Percentiles rank a stretch among this genome's conserved stretches.
phyloP scores from a whole-genome alignment of 2,329 filamentous ascomycete species.

The Delphinella strobiligena region DNA sequence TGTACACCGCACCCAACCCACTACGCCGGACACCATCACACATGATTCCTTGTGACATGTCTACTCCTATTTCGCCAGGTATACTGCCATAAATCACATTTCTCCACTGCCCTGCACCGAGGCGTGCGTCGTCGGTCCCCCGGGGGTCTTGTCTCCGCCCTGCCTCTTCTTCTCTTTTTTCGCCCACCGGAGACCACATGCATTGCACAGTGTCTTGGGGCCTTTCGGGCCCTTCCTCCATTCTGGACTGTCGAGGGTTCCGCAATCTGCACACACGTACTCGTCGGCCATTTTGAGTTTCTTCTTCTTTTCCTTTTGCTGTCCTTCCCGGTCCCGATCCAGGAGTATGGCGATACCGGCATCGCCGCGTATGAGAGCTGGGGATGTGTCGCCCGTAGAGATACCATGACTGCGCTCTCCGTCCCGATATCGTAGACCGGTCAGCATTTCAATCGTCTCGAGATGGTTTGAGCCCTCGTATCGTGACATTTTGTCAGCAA shows the following conservation, averaged over 20 bases:
- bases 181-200: slow-evolving; percentile 52
- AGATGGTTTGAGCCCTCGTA: slow-evolving; percentile 65
- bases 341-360: slow-evolving; percentile 73
- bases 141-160: slow-evolving; percentile 8
- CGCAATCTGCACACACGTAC: slow-evolving; percentile 92
- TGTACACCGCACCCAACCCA: not conserved
- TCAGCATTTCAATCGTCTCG: slow-evolving; percentile 87
- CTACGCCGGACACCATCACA: not conserved
- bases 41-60: not conserved
- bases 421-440: slow-evolving; percentile 74
- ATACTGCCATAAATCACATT: no score
- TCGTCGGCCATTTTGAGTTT: slow-evolving; percentile 73
- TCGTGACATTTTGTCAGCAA: slow-evolving; percentile 73
- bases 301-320: slow-evolving; percentile 70
- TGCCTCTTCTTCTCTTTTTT: slow-evolving; percentile 27
- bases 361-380: slow-evolving; percentile 71
- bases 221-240: slow-evolving; percentile 91
- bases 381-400: slow-evolving; percentile 72
- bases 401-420: slow-evolving; percentile 82
- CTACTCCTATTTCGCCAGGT: no score
- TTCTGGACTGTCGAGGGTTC: slow-evolving; percentile 86
- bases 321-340: slow-evolving; percentile 60
- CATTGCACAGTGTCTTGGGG: slow-evolving; percentile 91
- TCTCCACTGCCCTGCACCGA: slow-evolving; percentile 7
- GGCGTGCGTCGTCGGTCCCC: slow-evolving; percentile 1